Conservation (phyloP, 192 early-diverging fungal genomes). For the Dissophora ornata region DNA sequence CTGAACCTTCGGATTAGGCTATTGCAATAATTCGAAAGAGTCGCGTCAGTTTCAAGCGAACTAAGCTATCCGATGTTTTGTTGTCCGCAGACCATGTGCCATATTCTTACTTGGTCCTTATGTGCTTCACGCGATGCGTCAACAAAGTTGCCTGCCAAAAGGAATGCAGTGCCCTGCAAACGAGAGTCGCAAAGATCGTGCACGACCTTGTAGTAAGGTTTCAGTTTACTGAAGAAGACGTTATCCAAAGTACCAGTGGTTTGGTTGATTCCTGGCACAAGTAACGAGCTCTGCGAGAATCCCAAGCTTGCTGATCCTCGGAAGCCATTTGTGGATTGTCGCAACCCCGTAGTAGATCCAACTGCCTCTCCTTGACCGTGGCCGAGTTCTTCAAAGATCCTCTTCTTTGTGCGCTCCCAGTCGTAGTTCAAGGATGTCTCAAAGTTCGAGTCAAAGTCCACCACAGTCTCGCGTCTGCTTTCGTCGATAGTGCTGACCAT, state of each 20-base stretch:
- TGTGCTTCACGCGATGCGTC: conserved; percentile 54
- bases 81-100: too few species aligned
- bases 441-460: conserved; percentile 75
- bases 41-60: neutral
- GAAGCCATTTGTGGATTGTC: conserved; percentile 16
- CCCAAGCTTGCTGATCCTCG: conserved; percentile 30
- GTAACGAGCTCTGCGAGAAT: conserved; percentile 18
- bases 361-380: conserved; percentile 58
- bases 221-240: conserved; percentile 34
- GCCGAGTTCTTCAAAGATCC: conserved; percentile 88
- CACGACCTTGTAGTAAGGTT: conserved; percentile 60
- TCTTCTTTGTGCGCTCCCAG: conserved; percentile 80
- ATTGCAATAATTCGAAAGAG: neutral
- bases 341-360: conserved; percentile 1
- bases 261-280: conserved; percentile 35
- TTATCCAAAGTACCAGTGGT: conserved; percentile 32
- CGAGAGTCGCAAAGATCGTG: conserved; percentile 59
- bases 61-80: too few species aligned
- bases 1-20: conserved; percentile 45
- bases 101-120: conserved; percentile 45
- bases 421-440: conserved; percentile 67
- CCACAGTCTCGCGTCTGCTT: conserved; percentile 68
- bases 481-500: conserved; percentile 82
- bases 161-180: conserved; percentile 42
- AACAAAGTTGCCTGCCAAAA: conserved; percentile 54